Evolutionary conservation across 345 rosid species (phyloP), one percentile per base, ranked within the genome.

Genomic region (Camelina sativa): DNA sequence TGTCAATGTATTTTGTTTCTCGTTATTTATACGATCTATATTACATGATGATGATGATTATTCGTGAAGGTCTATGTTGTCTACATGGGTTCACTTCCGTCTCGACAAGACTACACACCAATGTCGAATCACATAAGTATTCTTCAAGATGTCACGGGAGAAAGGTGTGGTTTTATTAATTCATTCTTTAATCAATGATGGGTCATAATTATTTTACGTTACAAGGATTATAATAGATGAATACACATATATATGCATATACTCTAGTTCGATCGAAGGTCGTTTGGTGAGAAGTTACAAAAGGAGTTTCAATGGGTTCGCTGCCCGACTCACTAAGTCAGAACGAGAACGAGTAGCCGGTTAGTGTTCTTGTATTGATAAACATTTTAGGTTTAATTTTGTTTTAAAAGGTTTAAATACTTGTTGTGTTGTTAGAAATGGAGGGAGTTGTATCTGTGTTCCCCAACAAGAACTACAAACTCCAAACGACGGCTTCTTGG

Each of bases 271-370:
- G 16, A 54, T 51, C 2, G 76, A 52, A 56, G 63, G 66, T 62
- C 73, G 72, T 16, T 25, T 87, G 69, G 25, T 87, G 20, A 82
- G 81, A 80, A 87, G 48, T 43, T 43, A 86, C 64, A 65, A 17
- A 25, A 84, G 79, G 81, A 89, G 92, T 74, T 87, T 89, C 74
- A 87, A 87, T 44, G 92, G 89, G 23, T 87, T 89, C 47, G 88
- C 83, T 0, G 90, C 90, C 15, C 71, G 63, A 28, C 85, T 89
- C 50, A 86, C 77, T 5, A 51, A 74, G 9, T 8, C 51, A 1
- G 96, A 89, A 79, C 84, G 79, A 34, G 52, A 81, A 53, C 56
- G 53, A 65, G 38, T 89, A 6, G 79, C 87, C 3, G 25, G 89
- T 85, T n/a, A 81, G 67, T 76, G 19, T n/a, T 70, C 7, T 54